Base-by-base conservation (phyloP, 2,329 filamentous ascomycete species). In the Mycocentrospora acerina region DNA sequence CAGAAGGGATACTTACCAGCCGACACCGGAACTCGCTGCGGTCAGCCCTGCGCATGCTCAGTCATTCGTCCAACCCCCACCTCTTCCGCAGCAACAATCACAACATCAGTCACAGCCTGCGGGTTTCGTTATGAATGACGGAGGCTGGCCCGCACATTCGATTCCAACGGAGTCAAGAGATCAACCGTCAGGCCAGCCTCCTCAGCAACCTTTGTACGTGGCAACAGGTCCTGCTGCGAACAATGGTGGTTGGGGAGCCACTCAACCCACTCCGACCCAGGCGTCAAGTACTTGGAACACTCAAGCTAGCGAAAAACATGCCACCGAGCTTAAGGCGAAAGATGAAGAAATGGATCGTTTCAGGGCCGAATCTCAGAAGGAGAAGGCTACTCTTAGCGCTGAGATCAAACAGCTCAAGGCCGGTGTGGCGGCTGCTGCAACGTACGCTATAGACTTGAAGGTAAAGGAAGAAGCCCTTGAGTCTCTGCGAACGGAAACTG, bases 21-120 rank as follows among this genome's bases (percentile, higher is more conserved):
- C 62, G 13, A 67, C 61, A 4, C 63, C 63, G 17, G 59, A 60
- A 30, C 58, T 51, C 24, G 27, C 44, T 15, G 31, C 42, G n/a
- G 48, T 45, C 24, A 44, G 44, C 29, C 50, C 51, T n/a, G 43
- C 45, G 10, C 54, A 48, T 18, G 34, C 24, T 7, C 41, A 46
- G 16, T 22, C 19, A 22, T 9, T 6, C 9, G 31, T 13, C 19
- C 25, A 12, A 27, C 6, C 11, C 13, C 13, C 25, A 6, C 33
- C 55, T 16, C 51, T 51, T 10, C 31, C 42, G 12, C 40, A 56
- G 28, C 33, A 48, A 15, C 46, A 53, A 22, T 22, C 38, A n/a
- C 40, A 46, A 16, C 37, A 43, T 49, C 49, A 50, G 19, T 38
- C 48, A 10, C 51, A 55, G 22, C 38, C 49, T 12, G 29, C 40